phyloP scores from a whole-genome alignment of 768 basidiomycete species.

The Calvatia gigantea region DNA sequence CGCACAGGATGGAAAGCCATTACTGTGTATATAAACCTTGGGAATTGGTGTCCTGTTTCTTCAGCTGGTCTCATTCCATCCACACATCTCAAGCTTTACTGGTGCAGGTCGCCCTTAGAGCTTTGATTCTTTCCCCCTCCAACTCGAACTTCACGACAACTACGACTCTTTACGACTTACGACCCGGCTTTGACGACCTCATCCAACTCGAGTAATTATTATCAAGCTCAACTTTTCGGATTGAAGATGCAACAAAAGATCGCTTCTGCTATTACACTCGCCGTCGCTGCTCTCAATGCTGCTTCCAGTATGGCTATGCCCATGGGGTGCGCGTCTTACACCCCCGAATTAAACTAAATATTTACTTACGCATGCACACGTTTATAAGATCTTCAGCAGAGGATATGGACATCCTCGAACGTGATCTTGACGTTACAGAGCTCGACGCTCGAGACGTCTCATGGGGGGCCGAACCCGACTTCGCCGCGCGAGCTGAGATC shows the following conservation, averaged over 20 bases:
- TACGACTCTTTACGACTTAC: background rate
- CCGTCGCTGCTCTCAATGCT: background rate
- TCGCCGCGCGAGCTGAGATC: background rate
- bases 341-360: background rate
- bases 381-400: background rate
- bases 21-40: constrained; percentile 16
- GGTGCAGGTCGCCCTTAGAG: constrained; percentile 31
- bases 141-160: background rate
- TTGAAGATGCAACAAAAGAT: background rate
- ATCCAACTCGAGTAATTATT: no score
- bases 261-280: constrained; percentile 2
- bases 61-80: constrained; percentile 34
- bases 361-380: background rate
- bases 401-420: background rate
- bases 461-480: background rate
- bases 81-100: constrained; percentile 19
- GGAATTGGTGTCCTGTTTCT: constrained; percentile 8
- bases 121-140: background rate
- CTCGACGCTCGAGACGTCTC: background rate
- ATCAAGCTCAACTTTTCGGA: background rate
- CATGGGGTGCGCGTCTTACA: background rate
- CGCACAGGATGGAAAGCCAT: no score
- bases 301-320: background rate
- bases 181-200: background rate
- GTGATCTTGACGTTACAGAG: background rate